phyloP scores from a whole-genome alignment of 257 asterid genomes.

The Rubia yunnanensis region DNA sequence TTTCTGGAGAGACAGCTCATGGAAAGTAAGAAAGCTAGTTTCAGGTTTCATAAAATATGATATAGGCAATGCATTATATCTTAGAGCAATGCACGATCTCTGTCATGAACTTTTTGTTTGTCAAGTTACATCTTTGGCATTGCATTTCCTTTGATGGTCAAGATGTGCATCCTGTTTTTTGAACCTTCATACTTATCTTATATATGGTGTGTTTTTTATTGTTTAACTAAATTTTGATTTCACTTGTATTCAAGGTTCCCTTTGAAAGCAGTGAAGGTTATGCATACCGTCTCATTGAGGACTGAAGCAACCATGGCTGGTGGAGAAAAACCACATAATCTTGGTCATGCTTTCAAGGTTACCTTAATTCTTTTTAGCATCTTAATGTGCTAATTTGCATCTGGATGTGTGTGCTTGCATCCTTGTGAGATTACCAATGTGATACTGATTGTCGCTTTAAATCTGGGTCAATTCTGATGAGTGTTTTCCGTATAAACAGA shows the following conservation, averaged over 20 bases:
- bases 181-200: not conserved
- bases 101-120: not conserved
- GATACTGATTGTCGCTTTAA: not conserved
- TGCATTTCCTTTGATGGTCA: not conserved
- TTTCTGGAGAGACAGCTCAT: slow-evolving; percentile 98
- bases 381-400: not conserved
- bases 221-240: not conserved
- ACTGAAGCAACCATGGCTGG: slow-evolving; percentile 83
- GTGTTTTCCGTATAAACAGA: slow-evolving; percentile 42
- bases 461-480: slow-evolving; percentile 6
- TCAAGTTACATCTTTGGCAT: not conserved
- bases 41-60: not conserved
- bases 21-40: slow-evolving; percentile 62
- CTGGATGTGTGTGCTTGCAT: not conserved
- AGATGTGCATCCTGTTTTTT: too few relatives aligned
- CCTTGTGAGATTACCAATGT: slow-evolving; percentile 2
- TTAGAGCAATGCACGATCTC: not conserved
- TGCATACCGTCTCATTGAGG: slow-evolving; percentile 89
- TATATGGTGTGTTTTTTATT: not conserved
- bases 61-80: not conserved
- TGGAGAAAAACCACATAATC: slow-evolving; percentile 63
- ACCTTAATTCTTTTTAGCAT: slow-evolving; percentile 8
- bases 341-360: slow-evolving; percentile 90
- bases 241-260: slow-evolving; percentile 48
- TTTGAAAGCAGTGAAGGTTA: slow-evolving; percentile 88